Evolutionary conservation across 768 basidiomycete species (phyloP).

Genomic region (Cystobasidium onofrii): DNA sequence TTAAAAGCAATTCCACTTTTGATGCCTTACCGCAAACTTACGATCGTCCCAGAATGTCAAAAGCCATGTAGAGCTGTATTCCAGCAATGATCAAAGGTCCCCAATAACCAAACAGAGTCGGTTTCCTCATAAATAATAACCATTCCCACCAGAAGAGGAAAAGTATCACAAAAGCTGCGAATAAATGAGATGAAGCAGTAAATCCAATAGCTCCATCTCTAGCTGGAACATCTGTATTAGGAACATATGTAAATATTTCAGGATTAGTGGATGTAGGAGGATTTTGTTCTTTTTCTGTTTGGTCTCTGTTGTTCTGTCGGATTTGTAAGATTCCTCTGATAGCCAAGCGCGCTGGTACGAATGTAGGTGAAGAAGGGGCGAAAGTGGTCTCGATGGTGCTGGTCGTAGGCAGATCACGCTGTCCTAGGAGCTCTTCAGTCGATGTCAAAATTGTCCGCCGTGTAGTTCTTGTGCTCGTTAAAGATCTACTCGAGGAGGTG

Average conservation of each 20-base stretch:
- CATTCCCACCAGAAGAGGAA: conserved; percentile 8
- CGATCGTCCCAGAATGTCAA: conserved; percentile 11
- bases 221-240: conserved; percentile 13
- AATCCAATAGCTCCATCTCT: conserved; percentile 14
- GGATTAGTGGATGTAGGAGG: not conserved
- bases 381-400: not conserved
- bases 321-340: not conserved
- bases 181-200: not conserved
- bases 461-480: not conserved
- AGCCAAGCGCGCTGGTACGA: not conserved
- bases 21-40: not conserved
- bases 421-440: conserved; percentile 5
- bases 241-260: not conserved
- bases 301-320: not conserved
- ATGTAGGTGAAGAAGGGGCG: not conserved
- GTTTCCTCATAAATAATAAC: not conserved
- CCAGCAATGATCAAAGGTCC: not conserved
- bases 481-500: not conserved
- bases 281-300: not conserved
- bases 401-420: not conserved
- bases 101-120: not conserved
- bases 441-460: not conserved
- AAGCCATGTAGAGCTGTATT: conserved; percentile 16
- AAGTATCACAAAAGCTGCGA: not conserved
- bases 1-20: not conserved